phyloP scores from a whole-genome alignment of 108 stramenopile species.

The Conticribra guillardii region DNA sequence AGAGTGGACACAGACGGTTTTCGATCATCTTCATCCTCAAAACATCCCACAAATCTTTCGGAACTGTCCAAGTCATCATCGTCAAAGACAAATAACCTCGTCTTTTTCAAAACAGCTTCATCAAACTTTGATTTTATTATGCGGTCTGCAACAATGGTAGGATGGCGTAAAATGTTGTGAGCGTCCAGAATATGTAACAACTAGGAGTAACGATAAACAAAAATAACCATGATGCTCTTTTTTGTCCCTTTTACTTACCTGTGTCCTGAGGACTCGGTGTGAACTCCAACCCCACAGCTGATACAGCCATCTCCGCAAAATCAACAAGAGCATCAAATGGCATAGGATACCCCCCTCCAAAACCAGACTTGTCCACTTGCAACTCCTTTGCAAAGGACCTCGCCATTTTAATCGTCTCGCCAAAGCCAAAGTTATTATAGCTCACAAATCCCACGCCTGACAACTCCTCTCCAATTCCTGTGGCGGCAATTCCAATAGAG shows the following conservation, averaged over 20 bases:
- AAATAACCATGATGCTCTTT: too few species aligned
- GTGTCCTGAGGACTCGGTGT: conserved; percentile 65
- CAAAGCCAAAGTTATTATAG: conserved; percentile 84
- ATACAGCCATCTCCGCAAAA: conserved; percentile 72
- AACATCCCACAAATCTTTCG: conserved; percentile 52
- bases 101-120: conserved; percentile 57
- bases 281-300: conserved; percentile 79
- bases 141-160: conserved; percentile 24
- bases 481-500: conserved; percentile 76
- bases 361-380: conserved; percentile 21
- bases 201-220: too few species aligned
- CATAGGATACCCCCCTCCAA: conserved; percentile 14
- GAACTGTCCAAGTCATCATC: conserved; percentile 76
- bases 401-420: conserved; percentile 68
- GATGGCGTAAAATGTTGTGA: neutral
- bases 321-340: conserved; percentile 65
- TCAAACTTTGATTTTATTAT: conserved; percentile 69
- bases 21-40: neutral
- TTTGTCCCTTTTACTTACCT: neutral
- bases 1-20: conserved; percentile 50
- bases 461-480: conserved; percentile 59
- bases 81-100: conserved; percentile 76
- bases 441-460: conserved; percentile 72
- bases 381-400: conserved; percentile 70
- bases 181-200: neutral